Conservation (phyloP, 2,329 filamentous ascomycete species). For the Colletotrichum australisinense region DNA sequence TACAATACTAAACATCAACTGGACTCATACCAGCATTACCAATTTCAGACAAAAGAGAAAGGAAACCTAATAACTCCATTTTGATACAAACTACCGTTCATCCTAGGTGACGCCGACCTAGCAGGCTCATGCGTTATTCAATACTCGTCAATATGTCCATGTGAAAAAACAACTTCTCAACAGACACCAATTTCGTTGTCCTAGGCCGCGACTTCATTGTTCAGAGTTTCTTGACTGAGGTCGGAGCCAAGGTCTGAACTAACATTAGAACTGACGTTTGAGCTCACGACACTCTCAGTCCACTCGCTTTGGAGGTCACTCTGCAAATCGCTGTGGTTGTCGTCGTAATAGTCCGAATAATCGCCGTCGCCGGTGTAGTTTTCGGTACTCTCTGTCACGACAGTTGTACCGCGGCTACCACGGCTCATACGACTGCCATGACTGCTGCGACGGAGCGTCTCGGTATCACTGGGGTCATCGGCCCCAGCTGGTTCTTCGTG, state of each 20-base stretch:
- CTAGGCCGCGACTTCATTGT: slow-evolving; percentile 41
- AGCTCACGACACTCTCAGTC: slow-evolving; percentile 55
- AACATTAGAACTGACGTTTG: slow-evolving; percentile 16
- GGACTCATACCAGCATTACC: background rate
- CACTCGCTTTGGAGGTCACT: slow-evolving; percentile 55
- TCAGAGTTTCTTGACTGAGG: slow-evolving; percentile 36
- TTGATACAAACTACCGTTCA: slow-evolving; percentile 19
- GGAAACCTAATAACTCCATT: slow-evolving; percentile 11
- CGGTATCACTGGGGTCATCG: slow-evolving; percentile 61
- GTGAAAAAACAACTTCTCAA: background rate
- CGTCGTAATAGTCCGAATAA: slow-evolving; percentile 48
- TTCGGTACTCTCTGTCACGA: slow-evolving; percentile 55
- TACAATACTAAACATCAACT: slow-evolving; percentile 4
- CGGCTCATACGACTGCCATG: slow-evolving; percentile 46
- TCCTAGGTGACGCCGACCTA: background rate
- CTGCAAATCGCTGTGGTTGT: slow-evolving; percentile 39
- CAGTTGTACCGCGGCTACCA: slow-evolving; percentile 58
- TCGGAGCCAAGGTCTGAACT: slow-evolving; percentile 24
- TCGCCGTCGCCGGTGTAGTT: slow-evolving; percentile 50
- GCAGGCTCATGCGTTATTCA: background rate
- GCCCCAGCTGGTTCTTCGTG: slow-evolving; percentile 29
- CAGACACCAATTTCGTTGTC: background rate
- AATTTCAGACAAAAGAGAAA: slow-evolving; percentile 19
- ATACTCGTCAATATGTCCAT: background rate
- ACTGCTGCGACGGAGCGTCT: slow-evolving; percentile 59